Percentiles rank a stretch among this genome's conserved stretches.
Conservation (phyloP, 257 asterid genomes). For the Orobanche coerulescens region DNA sequence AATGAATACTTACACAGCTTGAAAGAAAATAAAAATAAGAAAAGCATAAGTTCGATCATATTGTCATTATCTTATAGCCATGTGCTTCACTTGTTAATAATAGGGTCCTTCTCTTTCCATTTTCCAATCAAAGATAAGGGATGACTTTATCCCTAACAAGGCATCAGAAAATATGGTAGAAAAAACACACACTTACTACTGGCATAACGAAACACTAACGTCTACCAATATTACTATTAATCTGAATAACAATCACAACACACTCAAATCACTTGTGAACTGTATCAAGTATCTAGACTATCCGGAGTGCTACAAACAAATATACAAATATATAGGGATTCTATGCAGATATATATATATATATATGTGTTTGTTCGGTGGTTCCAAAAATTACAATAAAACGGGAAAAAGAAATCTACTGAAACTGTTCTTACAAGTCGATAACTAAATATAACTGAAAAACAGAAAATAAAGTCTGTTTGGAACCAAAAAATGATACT, state of each 20-base stretch:
- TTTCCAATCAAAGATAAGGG: not conserved
- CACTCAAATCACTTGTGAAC: not conserved
- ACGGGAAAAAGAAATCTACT: too few species aligned
- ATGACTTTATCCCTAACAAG: not conserved
- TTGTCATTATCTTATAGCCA: conserved; percentile 1
- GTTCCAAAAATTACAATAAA: too few species aligned
- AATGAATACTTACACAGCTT: not conserved
- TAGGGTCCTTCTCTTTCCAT: conserved; percentile 1
- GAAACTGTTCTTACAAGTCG: too few species aligned
- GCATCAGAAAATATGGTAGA: not conserved
- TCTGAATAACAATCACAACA: conserved; percentile 2
- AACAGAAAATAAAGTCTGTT: too few species aligned
- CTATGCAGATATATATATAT: not conserved
- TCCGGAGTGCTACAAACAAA: not conserved
- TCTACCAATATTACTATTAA: not conserved
- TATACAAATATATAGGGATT: not conserved
- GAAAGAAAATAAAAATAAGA: not conserved
- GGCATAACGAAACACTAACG: not conserved
- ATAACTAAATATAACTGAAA: too few species aligned
- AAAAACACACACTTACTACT: not conserved
- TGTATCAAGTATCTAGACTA: not conserved
- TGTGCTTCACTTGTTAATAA: not conserved
- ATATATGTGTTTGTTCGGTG: too few species aligned
- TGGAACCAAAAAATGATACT: too few species aligned
- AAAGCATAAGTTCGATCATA: not conserved